A percentile compares a stretch with the other conserved stretches of the same genome.
phyloP scores from a whole-genome alignment of 306 rosid genomes.

The Cyclanthera cordifolia region DNA sequence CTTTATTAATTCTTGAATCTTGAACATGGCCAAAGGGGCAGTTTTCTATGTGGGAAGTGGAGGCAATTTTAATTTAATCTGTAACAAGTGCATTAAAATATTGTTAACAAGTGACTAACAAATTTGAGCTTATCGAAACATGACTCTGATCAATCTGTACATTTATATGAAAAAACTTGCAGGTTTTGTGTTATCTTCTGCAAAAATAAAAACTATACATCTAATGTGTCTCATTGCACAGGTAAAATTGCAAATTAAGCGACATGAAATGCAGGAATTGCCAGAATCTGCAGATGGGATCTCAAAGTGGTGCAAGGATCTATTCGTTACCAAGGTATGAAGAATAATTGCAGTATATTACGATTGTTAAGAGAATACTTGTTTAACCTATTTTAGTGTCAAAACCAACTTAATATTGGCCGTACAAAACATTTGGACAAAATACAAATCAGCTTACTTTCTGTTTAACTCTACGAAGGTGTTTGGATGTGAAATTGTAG shows the following conservation, averaged over 20 bases:
- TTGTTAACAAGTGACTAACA: neutral
- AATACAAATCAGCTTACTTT: neutral
- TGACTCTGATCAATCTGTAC: neutral
- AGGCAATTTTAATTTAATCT: neutral
- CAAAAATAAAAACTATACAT: neutral
- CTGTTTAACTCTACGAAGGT: neutral
- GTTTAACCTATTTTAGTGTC: neutral
- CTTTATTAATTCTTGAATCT: neutral
- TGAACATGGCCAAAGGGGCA: neutral
- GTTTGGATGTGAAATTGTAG: too few relatives aligned
- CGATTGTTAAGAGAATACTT: neutral
- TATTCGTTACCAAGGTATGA: slow-evolving; percentile 56
- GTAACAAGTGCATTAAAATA: neutral
- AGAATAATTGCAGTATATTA: neutral
- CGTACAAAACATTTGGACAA: neutral
- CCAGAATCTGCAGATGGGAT: slow-evolving; percentile 61
- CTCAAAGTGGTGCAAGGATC: slow-evolving; percentile 76
- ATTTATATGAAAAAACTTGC: neutral
- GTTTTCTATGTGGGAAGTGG: neutral
- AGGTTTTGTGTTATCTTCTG: neutral
- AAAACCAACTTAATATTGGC: neutral
- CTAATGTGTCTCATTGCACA: slow-evolving; percentile 11
- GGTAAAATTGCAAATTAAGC: slow-evolving; percentile 65
- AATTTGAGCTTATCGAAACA: neutral
- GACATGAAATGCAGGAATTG: slow-evolving; percentile 56